A percentile compares a stretch with the other conserved stretches of the same genome.
phyloP scores from a whole-genome alignment of 2,329 filamentous ascomycete species.

The Xenoacremonium recifei region DNA sequence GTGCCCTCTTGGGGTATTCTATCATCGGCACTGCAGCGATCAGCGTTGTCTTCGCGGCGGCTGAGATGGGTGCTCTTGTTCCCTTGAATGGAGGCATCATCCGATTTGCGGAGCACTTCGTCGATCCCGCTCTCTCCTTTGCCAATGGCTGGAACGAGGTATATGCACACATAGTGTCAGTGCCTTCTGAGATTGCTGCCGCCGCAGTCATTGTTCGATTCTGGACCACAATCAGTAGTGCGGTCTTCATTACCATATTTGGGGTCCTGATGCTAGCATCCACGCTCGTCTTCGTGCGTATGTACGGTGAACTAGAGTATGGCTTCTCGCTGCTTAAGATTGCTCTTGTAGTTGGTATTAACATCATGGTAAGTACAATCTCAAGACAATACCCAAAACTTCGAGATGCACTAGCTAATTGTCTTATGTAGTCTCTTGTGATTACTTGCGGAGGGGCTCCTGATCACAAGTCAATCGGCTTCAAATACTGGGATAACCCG shows the following conservation, averaged over 20 bases:
- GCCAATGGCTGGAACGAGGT: constrained; percentile 55
- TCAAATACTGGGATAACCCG: constrained; percentile 57
- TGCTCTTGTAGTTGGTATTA: constrained; percentile 59
- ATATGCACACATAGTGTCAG: constrained; percentile 46
- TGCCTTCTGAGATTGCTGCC: constrained; percentile 55
- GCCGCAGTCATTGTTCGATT: constrained; percentile 52
- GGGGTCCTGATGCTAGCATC: constrained; percentile 49
- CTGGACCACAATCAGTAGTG: constrained; percentile 43
- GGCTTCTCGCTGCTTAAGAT: constrained; percentile 58
- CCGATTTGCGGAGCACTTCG: constrained; percentile 59
- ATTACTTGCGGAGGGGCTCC: constrained; percentile 58
- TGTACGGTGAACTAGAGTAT: constrained; percentile 61
- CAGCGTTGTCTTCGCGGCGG: constrained; percentile 53
- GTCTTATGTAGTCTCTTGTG: constrained; percentile 41
- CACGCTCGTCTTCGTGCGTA: constrained; percentile 55
- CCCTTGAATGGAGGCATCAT: constrained; percentile 63
- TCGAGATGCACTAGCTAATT: too few species aligned
- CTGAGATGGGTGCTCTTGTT: constrained; percentile 58
- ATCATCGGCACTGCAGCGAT: constrained; percentile 54
- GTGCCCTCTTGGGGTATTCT: constrained; percentile 46
- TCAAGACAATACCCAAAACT: too few species aligned
- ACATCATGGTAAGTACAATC: constrained; percentile 52
- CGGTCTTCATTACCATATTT: constrained; percentile 57
- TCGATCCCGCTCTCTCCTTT: constrained; percentile 55
- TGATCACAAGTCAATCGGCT: constrained; percentile 57